Percentiles rank a stretch among this genome's conserved stretches.
Conservation (phyloP, 345 rosid species). For the Brassica napus region DNA sequence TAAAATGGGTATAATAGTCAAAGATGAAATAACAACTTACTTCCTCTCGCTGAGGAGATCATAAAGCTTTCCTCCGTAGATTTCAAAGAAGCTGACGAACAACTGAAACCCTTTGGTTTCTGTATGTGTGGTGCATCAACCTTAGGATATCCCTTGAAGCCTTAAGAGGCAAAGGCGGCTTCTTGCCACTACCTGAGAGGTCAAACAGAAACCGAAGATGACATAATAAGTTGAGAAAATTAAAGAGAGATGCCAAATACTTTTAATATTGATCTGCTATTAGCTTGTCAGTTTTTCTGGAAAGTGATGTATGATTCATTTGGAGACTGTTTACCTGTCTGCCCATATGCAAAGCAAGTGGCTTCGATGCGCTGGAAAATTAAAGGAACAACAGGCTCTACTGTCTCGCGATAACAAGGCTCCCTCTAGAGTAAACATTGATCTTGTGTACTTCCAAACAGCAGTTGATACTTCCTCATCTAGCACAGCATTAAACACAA, state of each 20-base stretch:
- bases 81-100: slow-evolving; percentile 91
- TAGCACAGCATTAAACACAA: slow-evolving; percentile 90
- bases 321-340: slow-evolving; percentile 96
- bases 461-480: slow-evolving; percentile 97
- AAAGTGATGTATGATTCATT: no score
- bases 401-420: slow-evolving; percentile 73
- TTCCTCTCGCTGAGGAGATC: slow-evolving; percentile 94
- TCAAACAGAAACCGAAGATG: background rate
- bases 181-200: slow-evolving; percentile 93
- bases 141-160: slow-evolving; percentile 93
- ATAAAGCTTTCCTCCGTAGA: no score
- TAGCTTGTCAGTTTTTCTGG: slow-evolving; percentile 5
- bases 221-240: no score
- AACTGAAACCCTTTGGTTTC: slow-evolving; percentile 94
- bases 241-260: slow-evolving; percentile 4
- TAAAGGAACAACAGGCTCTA: slow-evolving; percentile 94
- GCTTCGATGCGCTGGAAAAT: slow-evolving; percentile 92
- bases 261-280: slow-evolving; percentile 7
- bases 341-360: slow-evolving; percentile 98
- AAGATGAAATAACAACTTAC: slow-evolving; percentile 49
- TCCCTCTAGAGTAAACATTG: no score
- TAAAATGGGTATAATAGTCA: background rate
- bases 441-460: no score
- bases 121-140: slow-evolving; percentile 93
- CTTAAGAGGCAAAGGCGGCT: slow-evolving; percentile 93